phyloP scores from a whole-genome alignment of 257 asterid genomes.

The Orobanche coerulescens region DNA sequence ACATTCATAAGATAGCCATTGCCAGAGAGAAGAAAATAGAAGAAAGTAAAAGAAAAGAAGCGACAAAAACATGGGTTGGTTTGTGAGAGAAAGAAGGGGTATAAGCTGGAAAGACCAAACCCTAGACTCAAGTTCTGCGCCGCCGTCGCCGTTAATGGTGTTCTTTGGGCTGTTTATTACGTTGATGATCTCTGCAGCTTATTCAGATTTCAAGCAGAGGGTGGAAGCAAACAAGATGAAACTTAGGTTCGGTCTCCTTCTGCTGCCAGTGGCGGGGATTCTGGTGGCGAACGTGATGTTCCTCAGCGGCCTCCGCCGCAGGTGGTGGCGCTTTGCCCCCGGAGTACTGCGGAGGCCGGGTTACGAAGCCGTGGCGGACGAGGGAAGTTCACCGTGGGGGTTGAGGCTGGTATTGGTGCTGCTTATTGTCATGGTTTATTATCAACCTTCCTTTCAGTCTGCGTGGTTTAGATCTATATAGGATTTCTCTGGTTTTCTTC shows the following conservation, averaged over 20 bases:
- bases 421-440: conserved; percentile 44
- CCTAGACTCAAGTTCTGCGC: conserved; percentile 46
- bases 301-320: conserved; percentile 28
- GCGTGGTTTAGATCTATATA: conserved; percentile 40
- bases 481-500: too few species aligned
- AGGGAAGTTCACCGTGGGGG: conserved; percentile 41
- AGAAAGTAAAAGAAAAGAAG: background rate
- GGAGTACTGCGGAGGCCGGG: conserved; percentile 19
- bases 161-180: conserved; percentile 40
- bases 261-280: conserved; percentile 39
- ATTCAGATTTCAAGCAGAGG: conserved; percentile 29
- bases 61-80: conserved; percentile 35
- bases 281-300: conserved; percentile 26
- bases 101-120: conserved; percentile 63
- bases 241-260: conserved; percentile 28
- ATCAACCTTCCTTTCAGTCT: conserved; percentile 40
- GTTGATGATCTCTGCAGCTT: conserved; percentile 34
- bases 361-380: conserved; percentile 25
- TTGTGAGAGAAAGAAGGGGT: conserved; percentile 41
- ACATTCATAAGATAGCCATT: too few species aligned
- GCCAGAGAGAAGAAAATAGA: too few species aligned
- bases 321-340: conserved; percentile 35
- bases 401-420: conserved; percentile 35
- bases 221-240: conserved; percentile 34
- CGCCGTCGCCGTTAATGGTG: conserved; percentile 56